A percentile compares a stretch with the other conserved stretches of the same genome.
phyloP scores from a whole-genome alignment of 2,329 filamentous ascomycete genomes.

The Alternaria dauci region DNA sequence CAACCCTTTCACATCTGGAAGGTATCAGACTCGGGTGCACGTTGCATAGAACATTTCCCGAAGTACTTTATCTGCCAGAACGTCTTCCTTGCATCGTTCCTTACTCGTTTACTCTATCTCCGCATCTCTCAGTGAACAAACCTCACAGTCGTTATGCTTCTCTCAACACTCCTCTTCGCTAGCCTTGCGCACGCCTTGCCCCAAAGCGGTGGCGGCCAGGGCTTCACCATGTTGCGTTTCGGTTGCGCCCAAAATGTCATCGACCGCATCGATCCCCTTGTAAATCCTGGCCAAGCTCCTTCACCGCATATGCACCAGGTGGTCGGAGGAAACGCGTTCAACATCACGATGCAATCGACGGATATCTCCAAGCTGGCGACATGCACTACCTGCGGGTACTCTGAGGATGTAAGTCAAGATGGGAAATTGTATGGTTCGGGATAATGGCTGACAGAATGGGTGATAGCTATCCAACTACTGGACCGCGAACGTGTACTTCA shows the following conservation, averaged over 20 bases:
- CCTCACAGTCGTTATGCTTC: constrained; percentile 24
- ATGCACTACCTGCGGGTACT: constrained; percentile 54
- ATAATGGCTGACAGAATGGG: not conserved
- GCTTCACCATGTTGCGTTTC: constrained; percentile 45
- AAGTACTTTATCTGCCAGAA: constrained; percentile 1
- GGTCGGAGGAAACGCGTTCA: constrained; percentile 58
- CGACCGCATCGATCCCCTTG: constrained; percentile 44
- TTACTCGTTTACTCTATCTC: not conserved
- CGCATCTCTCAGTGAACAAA: not conserved
- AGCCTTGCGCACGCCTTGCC: constrained; percentile 32
- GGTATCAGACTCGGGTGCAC: not conserved
- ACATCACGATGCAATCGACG: constrained; percentile 53
- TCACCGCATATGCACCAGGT: constrained; percentile 53
- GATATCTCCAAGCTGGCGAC: constrained; percentile 41
- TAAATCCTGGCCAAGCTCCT: constrained; percentile 48
- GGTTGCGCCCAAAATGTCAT: constrained; percentile 45
- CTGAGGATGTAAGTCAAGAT: constrained; percentile 25
- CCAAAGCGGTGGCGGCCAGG: constrained; percentile 24
- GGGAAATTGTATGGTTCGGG: not conserved
- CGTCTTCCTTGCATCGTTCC: not conserved
- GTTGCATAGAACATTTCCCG: not conserved
- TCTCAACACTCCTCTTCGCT: constrained; percentile 32
- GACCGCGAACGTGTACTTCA: constrained; percentile 48
- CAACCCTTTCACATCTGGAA: not conserved
- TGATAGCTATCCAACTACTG: constrained; percentile 39